These are phyloP conservation scores for Tetrahymena borealis DNA, from an alignment of 73 alveolate genomes.

Conservation along the genomic window DNA sequence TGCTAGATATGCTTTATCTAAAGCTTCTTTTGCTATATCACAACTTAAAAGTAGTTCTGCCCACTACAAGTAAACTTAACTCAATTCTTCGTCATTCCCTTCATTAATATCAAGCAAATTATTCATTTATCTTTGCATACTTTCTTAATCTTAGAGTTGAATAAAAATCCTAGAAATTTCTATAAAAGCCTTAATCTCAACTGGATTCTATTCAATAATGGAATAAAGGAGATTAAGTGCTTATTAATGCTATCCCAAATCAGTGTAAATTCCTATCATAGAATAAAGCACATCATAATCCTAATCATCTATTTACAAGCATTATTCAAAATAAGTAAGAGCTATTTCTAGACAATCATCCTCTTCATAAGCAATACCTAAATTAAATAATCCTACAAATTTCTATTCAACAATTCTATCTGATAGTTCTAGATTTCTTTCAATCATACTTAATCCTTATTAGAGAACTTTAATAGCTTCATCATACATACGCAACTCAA, in stretches of 20 bases:
- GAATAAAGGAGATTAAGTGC: neutral
- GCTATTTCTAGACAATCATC: neutral
- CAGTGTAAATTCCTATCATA: neutral
- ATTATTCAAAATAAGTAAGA: neutral
- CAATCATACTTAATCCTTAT: neutral
- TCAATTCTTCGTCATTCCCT: neutral
- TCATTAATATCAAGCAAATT: neutral
- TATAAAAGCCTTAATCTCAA: neutral
- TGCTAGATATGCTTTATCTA: neutral
- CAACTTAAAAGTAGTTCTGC: neutral
- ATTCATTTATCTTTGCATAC: neutral
- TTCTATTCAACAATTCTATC: neutral
- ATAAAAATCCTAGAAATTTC: neutral
- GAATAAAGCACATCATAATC: neutral
- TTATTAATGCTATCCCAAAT: neutral
- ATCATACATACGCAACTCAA: neutral
- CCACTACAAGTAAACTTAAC: neutral
- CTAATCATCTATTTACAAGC: neutral
- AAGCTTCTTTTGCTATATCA: neutral
- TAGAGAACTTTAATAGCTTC: neutral
- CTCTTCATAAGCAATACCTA: neutral
- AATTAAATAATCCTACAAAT: neutral
- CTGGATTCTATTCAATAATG: neutral
- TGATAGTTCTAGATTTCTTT: neutral
- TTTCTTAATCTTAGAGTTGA: neutral